A percentile compares a stretch with the other conserved stretches of the same genome.
phyloP scores from a whole-genome alignment of 2,329 filamentous ascomycete species.

The Cordyceps cicadae region DNA sequence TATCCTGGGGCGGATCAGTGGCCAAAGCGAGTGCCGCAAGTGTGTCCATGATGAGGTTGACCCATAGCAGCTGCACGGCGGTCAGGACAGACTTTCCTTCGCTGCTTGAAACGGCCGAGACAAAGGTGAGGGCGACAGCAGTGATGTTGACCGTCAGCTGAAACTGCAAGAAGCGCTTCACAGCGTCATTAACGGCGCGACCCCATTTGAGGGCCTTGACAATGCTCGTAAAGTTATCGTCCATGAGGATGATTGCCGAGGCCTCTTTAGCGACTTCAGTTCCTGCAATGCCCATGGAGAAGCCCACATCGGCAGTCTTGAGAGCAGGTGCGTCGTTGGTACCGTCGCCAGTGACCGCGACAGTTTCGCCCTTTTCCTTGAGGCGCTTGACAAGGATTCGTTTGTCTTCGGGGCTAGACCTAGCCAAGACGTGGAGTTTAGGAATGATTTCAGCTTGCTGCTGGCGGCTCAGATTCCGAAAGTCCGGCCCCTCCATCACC shows the following conservation, averaged over 20 bases:
- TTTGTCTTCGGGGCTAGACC: constrained; percentile 72
- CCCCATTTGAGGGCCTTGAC: constrained; percentile 79
- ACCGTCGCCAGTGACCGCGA: constrained; percentile 75
- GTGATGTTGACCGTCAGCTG: constrained; percentile 88
- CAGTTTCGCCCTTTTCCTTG: constrained; percentile 66
- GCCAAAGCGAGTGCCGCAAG: constrained; percentile 83
- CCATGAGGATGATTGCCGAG: constrained; percentile 78
- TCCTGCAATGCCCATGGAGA: constrained; percentile 78
- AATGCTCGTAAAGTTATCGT: constrained; percentile 82
- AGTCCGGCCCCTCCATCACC: constrained; percentile 71
- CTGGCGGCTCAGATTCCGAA: constrained; percentile 60
- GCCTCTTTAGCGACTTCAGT: constrained; percentile 81
- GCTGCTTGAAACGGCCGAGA: constrained; percentile 67
- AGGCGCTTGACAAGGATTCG: constrained; percentile 62
- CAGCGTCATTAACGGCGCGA: constrained; percentile 66
- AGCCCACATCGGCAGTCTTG: constrained; percentile 73
- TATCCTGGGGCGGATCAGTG: constrained; percentile 79
- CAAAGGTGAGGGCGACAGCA: constrained; percentile 77
- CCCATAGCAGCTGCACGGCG: constrained; percentile 89
- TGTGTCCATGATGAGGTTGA: constrained; percentile 96
- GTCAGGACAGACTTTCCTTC: constrained; percentile 69
- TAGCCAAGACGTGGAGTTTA: constrained; percentile 60
- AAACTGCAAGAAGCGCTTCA: constrained; percentile 69
- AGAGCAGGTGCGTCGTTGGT: constrained; percentile 78
- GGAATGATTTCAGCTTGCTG: constrained; percentile 62